These are phyloP conservation scores for Ophiocordyceps camponoti-leonardi DNA, from an alignment of 2,329 filamentous ascomycete genomes.

Conservation along the genomic window DNA sequence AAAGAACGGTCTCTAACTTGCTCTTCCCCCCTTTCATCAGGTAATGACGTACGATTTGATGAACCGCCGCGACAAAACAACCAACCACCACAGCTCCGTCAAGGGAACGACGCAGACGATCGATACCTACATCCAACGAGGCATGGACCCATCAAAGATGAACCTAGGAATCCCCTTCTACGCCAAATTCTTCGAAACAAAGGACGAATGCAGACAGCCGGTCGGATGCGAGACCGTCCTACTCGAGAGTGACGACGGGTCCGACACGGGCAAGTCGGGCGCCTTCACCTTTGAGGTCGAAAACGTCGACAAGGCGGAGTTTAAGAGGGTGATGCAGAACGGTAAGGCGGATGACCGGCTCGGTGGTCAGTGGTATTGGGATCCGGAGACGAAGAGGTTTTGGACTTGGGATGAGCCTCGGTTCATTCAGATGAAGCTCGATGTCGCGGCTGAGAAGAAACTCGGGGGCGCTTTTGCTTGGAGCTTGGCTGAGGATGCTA, in stretches of 20 bases:
- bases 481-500: slow-evolving; percentile 31
- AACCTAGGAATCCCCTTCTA: slow-evolving; percentile 55
- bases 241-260: slow-evolving; percentile 42
- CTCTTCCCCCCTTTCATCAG: slow-evolving; percentile 8
- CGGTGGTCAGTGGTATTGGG: slow-evolving; percentile 38
- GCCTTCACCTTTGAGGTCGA: slow-evolving; percentile 20
- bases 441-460: slow-evolving; percentile 21
- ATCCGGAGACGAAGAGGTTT: slow-evolving; percentile 24
- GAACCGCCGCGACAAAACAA: slow-evolving; percentile 52
- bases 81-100: slow-evolving; percentile 47
- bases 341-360: slow-evolving; percentile 26
- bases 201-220: slow-evolving; percentile 25
- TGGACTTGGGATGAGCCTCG: slow-evolving; percentile 38
- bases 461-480: slow-evolving; percentile 36
- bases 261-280: slow-evolving; percentile 34
- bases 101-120: slow-evolving; percentile 34
- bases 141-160: slow-evolving; percentile 35
- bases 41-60: slow-evolving; percentile 59
- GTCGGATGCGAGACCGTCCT: slow-evolving; percentile 40
- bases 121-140: slow-evolving; percentile 40
- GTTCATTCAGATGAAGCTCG: slow-evolving; percentile 29
- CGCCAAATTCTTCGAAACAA: slow-evolving; percentile 45
- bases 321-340: slow-evolving; percentile 21
- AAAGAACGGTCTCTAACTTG: no score
- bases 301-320: slow-evolving; percentile 14